phyloP scores from a whole-genome alignment of 768 basidiomycete genomes.

The Mycena leptocephala region DNA sequence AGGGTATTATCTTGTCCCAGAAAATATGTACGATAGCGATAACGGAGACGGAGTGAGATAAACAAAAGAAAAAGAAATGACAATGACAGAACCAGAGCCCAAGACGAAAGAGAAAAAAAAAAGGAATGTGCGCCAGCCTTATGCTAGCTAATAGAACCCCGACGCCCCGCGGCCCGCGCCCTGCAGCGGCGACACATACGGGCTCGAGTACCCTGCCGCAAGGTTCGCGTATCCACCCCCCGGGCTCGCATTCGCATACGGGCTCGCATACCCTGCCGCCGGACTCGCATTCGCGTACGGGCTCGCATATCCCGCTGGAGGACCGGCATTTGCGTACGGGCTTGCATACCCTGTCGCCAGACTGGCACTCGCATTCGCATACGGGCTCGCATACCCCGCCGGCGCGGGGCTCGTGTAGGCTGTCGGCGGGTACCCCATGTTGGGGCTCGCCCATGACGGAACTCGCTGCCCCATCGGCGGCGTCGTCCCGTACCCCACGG shows the following conservation, averaged over 20 bases:
- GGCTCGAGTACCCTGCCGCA: conserved; percentile 24
- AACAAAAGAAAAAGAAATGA: background rate
- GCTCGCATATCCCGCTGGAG: background rate
- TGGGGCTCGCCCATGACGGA: conserved; percentile 5
- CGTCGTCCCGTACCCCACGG: conserved; percentile 7
- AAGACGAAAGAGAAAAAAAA: background rate
- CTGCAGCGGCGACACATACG: conserved; percentile 19
- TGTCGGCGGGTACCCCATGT: background rate
- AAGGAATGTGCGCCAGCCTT: background rate
- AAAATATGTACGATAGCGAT: background rate
- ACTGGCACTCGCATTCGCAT: background rate
- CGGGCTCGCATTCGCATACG: no score
- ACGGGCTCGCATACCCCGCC: background rate
- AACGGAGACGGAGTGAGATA: background rate
- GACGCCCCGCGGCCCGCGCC: background rate
- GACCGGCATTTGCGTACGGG: background rate
- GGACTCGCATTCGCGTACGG: background rate
- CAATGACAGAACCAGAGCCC: background rate
- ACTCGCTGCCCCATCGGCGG: background rate
- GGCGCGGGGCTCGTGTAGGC: conserved; percentile 16
- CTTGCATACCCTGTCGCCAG: background rate
- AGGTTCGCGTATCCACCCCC: background rate
- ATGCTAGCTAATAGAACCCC: conserved; percentile 8
- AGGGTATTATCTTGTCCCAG: background rate
- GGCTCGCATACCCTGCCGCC: background rate